Conservation (phyloP, 805 yeast species). For the Komagataella ulmi region DNA sequence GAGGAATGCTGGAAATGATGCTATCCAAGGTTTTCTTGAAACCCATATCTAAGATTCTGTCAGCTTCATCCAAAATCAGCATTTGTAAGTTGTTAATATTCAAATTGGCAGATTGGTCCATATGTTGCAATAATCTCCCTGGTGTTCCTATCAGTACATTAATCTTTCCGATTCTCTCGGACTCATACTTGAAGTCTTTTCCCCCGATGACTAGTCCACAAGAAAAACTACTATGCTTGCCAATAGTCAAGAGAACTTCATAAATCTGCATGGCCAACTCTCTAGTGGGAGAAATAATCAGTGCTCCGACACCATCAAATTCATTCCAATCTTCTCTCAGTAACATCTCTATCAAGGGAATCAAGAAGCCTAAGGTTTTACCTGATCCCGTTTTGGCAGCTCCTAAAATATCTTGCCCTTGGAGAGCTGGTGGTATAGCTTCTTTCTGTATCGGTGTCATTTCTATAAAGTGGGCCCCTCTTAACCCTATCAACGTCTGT, state of each 20-base stretch:
- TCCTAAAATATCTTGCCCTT: conserved; percentile 70
- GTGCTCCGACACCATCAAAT: conserved; percentile 78
- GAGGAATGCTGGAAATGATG: conserved; percentile 65
- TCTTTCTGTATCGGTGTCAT: conserved; percentile 81
- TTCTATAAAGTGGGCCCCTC: conserved; percentile 62
- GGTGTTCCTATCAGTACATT: conserved; percentile 87
- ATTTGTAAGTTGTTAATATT: conserved; percentile 65
- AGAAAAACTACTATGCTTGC: conserved; percentile 59
- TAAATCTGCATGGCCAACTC: conserved; percentile 86
- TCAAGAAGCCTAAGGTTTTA: conserved; percentile 74
- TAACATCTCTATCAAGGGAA: conserved; percentile 67
- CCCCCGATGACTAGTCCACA: conserved; percentile 94
- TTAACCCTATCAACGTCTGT: conserved; percentile 57
- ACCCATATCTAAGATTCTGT: conserved; percentile 88
- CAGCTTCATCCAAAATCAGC: conserved; percentile 84
- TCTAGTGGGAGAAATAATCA: conserved; percentile 84
- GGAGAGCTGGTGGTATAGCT: conserved; percentile 62
- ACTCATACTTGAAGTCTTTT: conserved; percentile 71
- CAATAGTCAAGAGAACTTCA: conserved; percentile 75
- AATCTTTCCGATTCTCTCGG: conserved; percentile 64
- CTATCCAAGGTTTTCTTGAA: conserved; percentile 74
- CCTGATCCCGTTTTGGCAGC: conserved; percentile 91
- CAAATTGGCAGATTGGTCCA: conserved; percentile 79
- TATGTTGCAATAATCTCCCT: conserved; percentile 78
- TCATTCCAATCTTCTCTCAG: conserved; percentile 65